Percentiles rank a stretch among this genome's conserved stretches.
Conservation (phyloP, 305 asterid genomes). For the Rubia tinctorum region DNA sequence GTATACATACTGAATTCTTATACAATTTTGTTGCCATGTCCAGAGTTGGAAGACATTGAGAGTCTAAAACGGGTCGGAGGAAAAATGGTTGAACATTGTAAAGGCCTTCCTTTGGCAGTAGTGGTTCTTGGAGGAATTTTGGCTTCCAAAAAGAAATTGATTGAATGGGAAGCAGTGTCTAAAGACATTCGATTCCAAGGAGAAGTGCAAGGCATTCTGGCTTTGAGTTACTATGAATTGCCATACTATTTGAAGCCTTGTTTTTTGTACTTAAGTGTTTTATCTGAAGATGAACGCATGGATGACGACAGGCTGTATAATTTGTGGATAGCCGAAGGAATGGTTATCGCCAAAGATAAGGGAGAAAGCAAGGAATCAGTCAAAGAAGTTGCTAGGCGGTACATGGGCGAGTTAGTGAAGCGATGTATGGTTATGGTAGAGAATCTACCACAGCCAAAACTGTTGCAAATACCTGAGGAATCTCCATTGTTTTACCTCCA, state of each 20-base stretch:
- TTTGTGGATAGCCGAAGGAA: neutral
- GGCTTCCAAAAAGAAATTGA: neutral
- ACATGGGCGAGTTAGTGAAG: neutral
- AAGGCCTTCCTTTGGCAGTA: neutral
- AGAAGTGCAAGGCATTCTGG: no score
- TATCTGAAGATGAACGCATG: neutral
- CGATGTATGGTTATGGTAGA: neutral
- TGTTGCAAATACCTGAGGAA: no score
- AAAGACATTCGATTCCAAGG: neutral
- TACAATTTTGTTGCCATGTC: neutral
- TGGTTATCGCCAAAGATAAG: neutral
- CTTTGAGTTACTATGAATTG: no score
- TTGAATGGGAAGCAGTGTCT: neutral
- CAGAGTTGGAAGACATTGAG: neutral
- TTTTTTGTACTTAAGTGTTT: neutral
- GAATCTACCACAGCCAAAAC: no score
- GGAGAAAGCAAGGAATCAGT: neutral
- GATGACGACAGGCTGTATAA: neutral
- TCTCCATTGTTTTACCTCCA: neutral
- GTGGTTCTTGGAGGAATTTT: neutral
- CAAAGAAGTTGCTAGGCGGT: neutral
- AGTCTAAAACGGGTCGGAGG: neutral
- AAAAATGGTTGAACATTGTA: neutral
- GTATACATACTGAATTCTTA: neutral
- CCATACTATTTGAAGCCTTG: no score